Conservation (phyloP, 345 rosid species). For the Crucihimalaya himalaica region DNA sequence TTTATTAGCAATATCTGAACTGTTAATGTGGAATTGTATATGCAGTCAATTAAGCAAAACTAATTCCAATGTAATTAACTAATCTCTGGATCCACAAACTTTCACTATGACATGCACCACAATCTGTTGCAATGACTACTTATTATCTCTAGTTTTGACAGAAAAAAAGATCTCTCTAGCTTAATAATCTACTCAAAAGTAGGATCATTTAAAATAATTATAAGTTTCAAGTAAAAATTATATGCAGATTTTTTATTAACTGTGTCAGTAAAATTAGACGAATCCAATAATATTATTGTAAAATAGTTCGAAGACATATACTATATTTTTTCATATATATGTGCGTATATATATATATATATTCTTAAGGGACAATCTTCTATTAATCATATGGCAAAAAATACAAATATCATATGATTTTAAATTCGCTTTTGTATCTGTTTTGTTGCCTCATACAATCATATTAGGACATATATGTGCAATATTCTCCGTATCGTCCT, state of each 20-base stretch:
- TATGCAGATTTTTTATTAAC: background rate
- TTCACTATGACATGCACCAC: background rate
- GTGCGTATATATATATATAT: background rate
- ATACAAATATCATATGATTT: background rate
- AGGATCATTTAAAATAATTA: background rate
- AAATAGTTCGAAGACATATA: background rate
- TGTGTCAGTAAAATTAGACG: conserved; percentile 2
- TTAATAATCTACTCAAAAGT: background rate
- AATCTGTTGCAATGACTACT: background rate
- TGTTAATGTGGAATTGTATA: background rate
- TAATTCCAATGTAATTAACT: background rate
- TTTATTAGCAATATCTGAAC: conserved; percentile 11
- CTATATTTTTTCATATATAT: background rate
- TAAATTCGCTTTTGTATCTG: conserved; percentile 19
- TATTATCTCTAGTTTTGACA: too few relatives aligned
- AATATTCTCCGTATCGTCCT: conserved; percentile 32
- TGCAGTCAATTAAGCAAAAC: background rate
- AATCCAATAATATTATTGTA: background rate
- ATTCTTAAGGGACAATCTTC: background rate
- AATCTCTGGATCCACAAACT: background rate
- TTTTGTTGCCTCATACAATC: conserved; percentile 23
- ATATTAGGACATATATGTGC: conserved; percentile 10
- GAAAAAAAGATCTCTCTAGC: conserved; percentile 14
- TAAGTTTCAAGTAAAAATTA: background rate
- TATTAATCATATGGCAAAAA: background rate